phyloP scores from a whole-genome alignment of 257 asterid genomes.

The Ligustrum vulgare region DNA sequence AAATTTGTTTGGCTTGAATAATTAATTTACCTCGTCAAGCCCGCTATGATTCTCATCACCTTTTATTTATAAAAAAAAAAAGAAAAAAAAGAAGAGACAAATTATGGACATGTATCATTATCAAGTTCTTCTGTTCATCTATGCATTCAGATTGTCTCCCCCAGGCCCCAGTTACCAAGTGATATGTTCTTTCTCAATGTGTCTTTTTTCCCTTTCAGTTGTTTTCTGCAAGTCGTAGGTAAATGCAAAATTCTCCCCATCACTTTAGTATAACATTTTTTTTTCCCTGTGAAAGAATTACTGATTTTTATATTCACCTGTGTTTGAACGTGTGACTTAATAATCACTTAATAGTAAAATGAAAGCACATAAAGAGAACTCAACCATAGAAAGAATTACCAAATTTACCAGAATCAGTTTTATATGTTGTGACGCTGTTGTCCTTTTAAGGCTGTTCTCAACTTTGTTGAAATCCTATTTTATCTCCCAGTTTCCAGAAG shows the following conservation, averaged over 20 bases:
- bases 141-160: neutral
- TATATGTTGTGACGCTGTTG: neutral
- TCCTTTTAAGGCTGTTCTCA: neutral
- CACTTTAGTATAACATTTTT: neutral
- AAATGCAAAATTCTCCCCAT: neutral
- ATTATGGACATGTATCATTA: neutral
- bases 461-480: neutral
- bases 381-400: neutral
- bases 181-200: neutral
- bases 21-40: too few species aligned
- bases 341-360: neutral
- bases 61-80: too few species aligned
- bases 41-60: too few species aligned
- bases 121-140: neutral
- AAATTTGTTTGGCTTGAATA: too few species aligned
- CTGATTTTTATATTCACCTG: neutral
- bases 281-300: neutral
- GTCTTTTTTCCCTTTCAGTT: neutral
- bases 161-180: neutral
- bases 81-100: neutral
- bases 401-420: neutral
- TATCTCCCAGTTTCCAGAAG: neutral
- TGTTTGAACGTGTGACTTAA: neutral
- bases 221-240: neutral
- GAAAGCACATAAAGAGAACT: neutral